These are phyloP conservation scores for Clonostachys sp. DNA, from an alignment of 2,329 filamentous ascomycete genomes.

Conservation along the genomic window DNA sequence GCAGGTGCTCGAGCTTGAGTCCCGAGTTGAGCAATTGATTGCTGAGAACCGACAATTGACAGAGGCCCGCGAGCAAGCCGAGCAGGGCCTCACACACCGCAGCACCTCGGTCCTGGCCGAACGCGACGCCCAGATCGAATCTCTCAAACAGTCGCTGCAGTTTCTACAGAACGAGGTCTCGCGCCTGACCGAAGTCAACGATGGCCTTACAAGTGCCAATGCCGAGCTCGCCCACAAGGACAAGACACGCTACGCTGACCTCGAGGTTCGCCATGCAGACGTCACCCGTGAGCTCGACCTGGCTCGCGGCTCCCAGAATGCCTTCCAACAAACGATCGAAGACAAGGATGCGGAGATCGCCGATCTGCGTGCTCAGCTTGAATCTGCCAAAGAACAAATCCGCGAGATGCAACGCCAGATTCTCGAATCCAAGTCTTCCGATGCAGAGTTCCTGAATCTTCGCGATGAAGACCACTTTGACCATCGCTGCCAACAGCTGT, in stretches of 20 bases:
- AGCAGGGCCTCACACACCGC: conserved; percentile 60
- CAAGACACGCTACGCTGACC: conserved; percentile 56
- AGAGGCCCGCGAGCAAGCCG: conserved; percentile 66
- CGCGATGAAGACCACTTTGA: conserved; percentile 95
- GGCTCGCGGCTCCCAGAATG: conserved; percentile 57
- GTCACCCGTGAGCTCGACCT: conserved; percentile 66
- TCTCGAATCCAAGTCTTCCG: conserved; percentile 52
- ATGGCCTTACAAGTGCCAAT: conserved; percentile 73
- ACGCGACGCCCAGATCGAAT: conserved; percentile 81
- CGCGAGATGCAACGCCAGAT: conserved; percentile 48
- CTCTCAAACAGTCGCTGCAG: conserved; percentile 72
- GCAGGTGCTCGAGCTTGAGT: conserved; percentile 90
- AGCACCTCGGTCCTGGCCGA: conserved; percentile 70
- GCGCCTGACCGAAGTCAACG: conserved; percentile 78
- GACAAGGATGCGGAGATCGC: conserved; percentile 83
- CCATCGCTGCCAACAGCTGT: conserved; percentile 87
- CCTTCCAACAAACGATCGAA: conserved; percentile 62
- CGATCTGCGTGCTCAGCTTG: conserved; percentile 72
- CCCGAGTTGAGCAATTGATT: conserved; percentile 75
- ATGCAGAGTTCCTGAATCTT: conserved; percentile 70
- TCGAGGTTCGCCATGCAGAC: conserved; percentile 64
- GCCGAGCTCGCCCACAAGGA: conserved; percentile 71
- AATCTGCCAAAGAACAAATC: conserved; percentile 62
- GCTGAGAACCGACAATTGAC: conserved; percentile 79
- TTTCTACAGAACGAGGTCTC: conserved; percentile 79